A percentile compares a stretch with the other conserved stretches of the same genome.
Conservation (phyloP, 208 protist species). For the Phytomonas francai region DNA sequence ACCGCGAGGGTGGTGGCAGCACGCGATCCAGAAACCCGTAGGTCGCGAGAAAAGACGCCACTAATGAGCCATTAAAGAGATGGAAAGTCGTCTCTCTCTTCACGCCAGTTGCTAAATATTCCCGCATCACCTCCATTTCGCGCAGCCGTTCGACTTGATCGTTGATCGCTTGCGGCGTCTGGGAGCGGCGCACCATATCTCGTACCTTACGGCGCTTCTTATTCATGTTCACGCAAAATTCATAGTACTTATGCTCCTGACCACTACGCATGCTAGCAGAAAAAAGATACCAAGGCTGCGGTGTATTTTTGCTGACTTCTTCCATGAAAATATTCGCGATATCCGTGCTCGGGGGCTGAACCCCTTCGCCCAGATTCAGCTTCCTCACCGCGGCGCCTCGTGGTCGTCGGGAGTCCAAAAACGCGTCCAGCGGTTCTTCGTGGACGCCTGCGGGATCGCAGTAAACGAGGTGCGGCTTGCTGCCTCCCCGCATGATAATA, state of each 20-base stretch:
- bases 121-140: conserved; percentile 68
- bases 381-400: conserved; percentile 64
- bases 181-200: conserved; percentile 31
- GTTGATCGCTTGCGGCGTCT: conserved; percentile 44
- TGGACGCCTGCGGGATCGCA: conserved; percentile 60
- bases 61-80: conserved; percentile 80
- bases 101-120: conserved; percentile 45
- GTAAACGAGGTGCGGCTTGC: conserved; percentile 35
- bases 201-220: conserved; percentile 49
- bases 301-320: conserved; percentile 51
- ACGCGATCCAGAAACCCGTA: conserved; percentile 67
- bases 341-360: conserved; percentile 18
- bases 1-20: conserved; percentile 61
- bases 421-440: conserved; percentile 50
- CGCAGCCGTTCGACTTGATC: conserved; percentile 44
- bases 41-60: conserved; percentile 69
- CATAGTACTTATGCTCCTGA: conserved; percentile 71
- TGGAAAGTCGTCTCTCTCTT: conserved; percentile 25
- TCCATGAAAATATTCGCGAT: conserved; percentile 40
- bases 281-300: conserved; percentile 83
- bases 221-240: conserved; percentile 62
- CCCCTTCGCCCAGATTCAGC: conserved; percentile 28
- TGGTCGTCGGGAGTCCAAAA: conserved; percentile 43
- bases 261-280: conserved; percentile 50
- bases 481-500: conserved; percentile 33